Evolutionary conservation across 306 rosid genomes (phyloP).

Genomic region (Ziziphus jujuba): DNA sequence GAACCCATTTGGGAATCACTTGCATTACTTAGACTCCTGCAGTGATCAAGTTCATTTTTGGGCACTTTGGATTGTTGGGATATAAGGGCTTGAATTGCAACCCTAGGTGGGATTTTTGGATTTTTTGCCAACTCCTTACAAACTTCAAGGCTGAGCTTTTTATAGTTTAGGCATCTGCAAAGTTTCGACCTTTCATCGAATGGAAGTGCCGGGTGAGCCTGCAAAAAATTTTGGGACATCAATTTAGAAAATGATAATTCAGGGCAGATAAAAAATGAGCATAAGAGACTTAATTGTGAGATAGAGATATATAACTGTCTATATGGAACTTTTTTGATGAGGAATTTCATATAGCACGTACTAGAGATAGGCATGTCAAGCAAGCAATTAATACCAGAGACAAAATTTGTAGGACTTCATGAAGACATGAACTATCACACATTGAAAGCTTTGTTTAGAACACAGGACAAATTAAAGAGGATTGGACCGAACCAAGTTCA

Average conservation of each 20-base stretch:
- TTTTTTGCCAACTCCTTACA: constrained; percentile 75
- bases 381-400: background rate
- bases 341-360: too few species aligned
- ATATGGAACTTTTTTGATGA: too few species aligned
- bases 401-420: background rate
- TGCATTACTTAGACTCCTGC: constrained; percentile 6
- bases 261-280: background rate
- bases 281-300: too few species aligned
- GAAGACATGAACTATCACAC: too few species aligned
- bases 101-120: constrained; percentile 71
- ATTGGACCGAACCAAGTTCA: too few species aligned
- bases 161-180: constrained; percentile 66
- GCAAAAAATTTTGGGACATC: constrained; percentile 24
- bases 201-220: constrained; percentile 57
- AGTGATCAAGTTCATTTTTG: constrained; percentile 13
- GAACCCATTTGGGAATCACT: constrained; percentile 28
- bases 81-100: constrained; percentile 66
- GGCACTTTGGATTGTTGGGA: constrained; percentile 42
- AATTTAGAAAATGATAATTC: background rate
- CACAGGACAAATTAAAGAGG: too few species aligned
- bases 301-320: too few species aligned
- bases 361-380: background rate
- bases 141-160: constrained; percentile 61
- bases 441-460: too few species aligned
- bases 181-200: constrained; percentile 65